Evolutionary conservation across 306 rosid genomes (phyloP).

Genomic region (Rubus idaeus): DNA sequence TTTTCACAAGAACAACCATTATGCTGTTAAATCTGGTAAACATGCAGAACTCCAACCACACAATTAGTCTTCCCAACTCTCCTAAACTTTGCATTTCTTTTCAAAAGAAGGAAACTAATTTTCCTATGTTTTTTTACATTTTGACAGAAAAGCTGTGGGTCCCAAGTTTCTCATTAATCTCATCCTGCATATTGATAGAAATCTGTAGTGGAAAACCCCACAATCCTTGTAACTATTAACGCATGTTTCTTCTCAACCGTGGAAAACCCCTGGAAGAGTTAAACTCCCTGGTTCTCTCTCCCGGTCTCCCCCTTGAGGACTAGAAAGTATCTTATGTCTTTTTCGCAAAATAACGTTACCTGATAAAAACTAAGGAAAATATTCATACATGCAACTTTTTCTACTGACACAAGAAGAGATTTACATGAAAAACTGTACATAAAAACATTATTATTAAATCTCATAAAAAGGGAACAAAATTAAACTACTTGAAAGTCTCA

Average conservation of each 20-base stretch:
- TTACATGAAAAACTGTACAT: not conserved
- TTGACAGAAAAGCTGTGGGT: not conserved
- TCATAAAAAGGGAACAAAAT: not conserved
- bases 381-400: not conserved
- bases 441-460: not conserved
- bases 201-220: not conserved
- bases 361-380: not conserved
- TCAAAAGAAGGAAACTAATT: not conserved
- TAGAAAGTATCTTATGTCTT: not conserved
- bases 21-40: not conserved
- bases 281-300: not conserved
- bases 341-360: not conserved
- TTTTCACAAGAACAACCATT: not conserved
- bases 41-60: not conserved
- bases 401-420: not conserved
- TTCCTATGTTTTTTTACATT: not conserved
- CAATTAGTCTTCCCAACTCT: not conserved
- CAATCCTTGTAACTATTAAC: not conserved
- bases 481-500: not conserved
- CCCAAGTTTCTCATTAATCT: not conserved
- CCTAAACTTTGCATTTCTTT: not conserved
- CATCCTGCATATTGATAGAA: not conserved
- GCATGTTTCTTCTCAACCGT: not conserved
- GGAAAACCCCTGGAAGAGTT: not conserved
- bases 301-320: not conserved